These are phyloP conservation scores for Albophoma yamanashiensis DNA, from an alignment of 2,329 filamentous ascomycete genomes.

Conservation along the genomic window DNA sequence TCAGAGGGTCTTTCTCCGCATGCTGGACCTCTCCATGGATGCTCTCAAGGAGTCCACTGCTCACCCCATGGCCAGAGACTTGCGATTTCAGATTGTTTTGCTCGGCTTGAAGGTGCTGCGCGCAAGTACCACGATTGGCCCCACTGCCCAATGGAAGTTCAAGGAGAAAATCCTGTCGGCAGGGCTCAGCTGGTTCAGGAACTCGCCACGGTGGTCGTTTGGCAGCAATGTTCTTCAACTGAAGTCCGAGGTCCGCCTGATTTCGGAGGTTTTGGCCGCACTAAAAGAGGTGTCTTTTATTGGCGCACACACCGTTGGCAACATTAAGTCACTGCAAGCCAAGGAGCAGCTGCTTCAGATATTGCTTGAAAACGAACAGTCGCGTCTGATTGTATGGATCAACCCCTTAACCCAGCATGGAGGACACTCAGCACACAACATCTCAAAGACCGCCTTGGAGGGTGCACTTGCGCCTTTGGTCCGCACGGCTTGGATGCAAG, in stretches of 20 bases:
- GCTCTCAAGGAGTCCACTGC: constrained; percentile 59
- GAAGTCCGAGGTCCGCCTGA: constrained; percentile 79
- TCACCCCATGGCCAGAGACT: constrained; percentile 82
- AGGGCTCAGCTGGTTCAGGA: constrained; percentile 79
- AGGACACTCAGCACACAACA: constrained; percentile 25
- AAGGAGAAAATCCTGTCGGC: constrained; percentile 86
- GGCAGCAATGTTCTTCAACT: constrained; percentile 88
- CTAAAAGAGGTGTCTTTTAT: constrained; percentile 55
- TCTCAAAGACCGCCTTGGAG: constrained; percentile 26
- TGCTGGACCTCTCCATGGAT: constrained; percentile 70
- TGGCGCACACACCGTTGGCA: constrained; percentile 38
- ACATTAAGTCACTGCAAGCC: constrained; percentile 54
- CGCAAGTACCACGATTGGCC: constrained; percentile 56
- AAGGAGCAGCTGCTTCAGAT: constrained; percentile 79
- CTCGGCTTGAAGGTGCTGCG: constrained; percentile 72
- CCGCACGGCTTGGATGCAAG: constrained; percentile 77
- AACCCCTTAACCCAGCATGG: constrained; percentile 58
- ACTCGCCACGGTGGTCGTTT: constrained; percentile 82
- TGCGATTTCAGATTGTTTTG: constrained; percentile 81
- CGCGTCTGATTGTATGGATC: constrained; percentile 80
- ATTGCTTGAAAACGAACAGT: constrained; percentile 75
- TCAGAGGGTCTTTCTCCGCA: constrained; percentile 69
- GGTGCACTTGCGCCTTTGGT: constrained; percentile 53
- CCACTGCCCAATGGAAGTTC: constrained; percentile 62
- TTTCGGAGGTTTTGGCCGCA: constrained; percentile 61